Conservation (phyloP, 176 grass and related monocot genomes). For the Oryza rufipogon region DNA sequence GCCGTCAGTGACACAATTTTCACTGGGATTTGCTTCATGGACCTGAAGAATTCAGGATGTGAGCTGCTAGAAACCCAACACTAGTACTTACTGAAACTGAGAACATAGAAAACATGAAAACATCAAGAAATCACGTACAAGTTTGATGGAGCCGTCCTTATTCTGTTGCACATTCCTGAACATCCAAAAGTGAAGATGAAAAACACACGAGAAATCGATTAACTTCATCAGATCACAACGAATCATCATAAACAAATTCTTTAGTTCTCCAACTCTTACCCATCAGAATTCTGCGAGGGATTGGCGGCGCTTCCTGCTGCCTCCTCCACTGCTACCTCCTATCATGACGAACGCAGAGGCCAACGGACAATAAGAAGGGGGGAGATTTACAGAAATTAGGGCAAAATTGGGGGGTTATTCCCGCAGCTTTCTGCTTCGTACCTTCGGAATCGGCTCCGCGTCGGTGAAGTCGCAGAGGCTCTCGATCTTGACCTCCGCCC, state of each 20-base stretch:
- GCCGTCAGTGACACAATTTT: not conserved
- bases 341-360: constrained; percentile 18
- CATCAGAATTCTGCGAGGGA: not conserved
- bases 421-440: constrained; percentile 1
- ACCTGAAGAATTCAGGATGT: constrained; percentile 34
- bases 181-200: not conserved
- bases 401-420: not conserved
- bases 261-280: constrained; percentile 29
- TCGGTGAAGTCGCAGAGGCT: constrained; percentile 64
- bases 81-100: not conserved
- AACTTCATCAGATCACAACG: not conserved
- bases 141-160: constrained; percentile 35
- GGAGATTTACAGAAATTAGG: not conserved
- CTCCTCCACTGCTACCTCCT: constrained; percentile 36
- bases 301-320: not conserved
- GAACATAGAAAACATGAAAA: not conserved
- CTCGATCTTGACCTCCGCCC: constrained; percentile 57
- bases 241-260: not conserved
- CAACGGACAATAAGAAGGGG: not conserved
- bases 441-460: constrained; percentile 56
- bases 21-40: not conserved
- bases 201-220: not conserved
- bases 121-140: constrained; percentile 37
- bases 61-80: not conserved
- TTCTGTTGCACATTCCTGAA: constrained; percentile 39